Evolutionary conservation across 2,329 filamentous ascomycete genomes (phyloP), one percentile per base, ranked within the genome.

Genomic region (Mycosphaerella sp.): DNA sequence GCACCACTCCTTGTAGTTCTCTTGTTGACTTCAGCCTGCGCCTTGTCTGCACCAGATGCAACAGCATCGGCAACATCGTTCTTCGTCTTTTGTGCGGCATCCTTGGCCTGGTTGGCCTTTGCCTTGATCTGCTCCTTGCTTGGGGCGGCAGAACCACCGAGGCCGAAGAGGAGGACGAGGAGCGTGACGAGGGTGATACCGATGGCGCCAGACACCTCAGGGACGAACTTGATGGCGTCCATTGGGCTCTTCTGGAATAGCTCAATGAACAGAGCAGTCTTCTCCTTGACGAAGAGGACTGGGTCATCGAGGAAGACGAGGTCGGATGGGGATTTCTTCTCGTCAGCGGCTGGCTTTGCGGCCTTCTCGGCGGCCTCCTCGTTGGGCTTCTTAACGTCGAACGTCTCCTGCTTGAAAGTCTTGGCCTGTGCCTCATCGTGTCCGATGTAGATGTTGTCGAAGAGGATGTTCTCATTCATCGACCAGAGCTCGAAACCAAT

Each of bases 401-500:
- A 98, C 49, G 89, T 88, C 80, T 95, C 88, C 59, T 86, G 79
- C 64, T 89, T 86, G 67, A 98, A 79, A 76, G 90, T 86, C 72
- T 86, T 83, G 57, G 93, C 93, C 62, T 98, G 93, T 68, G 89
- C 89, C 62, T 93, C 71, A 16, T 91, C 97, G 83, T 98, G 93
- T 59, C 93, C 93, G 70, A 98, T 89, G 82, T 97, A 98, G 79
- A 98, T 94, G 84, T 98, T 98, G 82, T 97, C 89, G 66, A 98
- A 97, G 66, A 96, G 85, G 64, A 98, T 97, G 69, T 96, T 87
- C 71, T 84, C 95, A 76, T 96, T 91, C 93, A 98, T 98, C 66
- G 93, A 97, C 93, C 93, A 98, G 76, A 98, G 91, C 75, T 98
- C 93, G 68, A 97, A 97, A 65, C 93, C 93, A 75, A 97, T 90